A percentile compares a stretch with the other conserved stretches of the same genome.
Evolutionary conservation across 2,329 filamentous ascomycete genomes (phyloP).

Genomic region (Daldinia sp.): DNA sequence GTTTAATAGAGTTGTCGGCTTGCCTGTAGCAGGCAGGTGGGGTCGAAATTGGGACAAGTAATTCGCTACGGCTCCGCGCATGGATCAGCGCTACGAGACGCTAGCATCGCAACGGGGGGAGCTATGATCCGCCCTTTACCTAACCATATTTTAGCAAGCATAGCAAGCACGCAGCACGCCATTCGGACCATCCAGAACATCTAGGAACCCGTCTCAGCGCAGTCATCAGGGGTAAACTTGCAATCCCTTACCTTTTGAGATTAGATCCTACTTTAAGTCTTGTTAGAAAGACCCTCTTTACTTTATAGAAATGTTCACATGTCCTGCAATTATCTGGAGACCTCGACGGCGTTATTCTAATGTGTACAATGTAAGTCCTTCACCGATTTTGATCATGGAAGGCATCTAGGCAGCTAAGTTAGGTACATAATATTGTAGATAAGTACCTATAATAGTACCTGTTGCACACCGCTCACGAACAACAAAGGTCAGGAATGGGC

Average conservation of each 20-base stretch:
- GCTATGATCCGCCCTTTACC: conserved; percentile 26
- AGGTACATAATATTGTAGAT: background rate
- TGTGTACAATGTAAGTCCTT: too few species aligned
- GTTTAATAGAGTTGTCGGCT: conserved; percentile 19
- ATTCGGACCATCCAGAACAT: background rate
- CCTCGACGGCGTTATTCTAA: conserved; percentile 1
- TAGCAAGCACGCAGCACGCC: conserved; percentile 4
- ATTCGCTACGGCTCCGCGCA: conserved; percentile 14
- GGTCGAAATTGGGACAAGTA: conserved; percentile 10
- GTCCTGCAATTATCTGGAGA: conserved; percentile 30
- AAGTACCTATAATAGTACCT: too few species aligned
- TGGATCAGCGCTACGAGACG: conserved; percentile 24
- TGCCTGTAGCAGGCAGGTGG: conserved; percentile 25
- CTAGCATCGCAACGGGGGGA: conserved; percentile 8
- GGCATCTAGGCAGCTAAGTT: background rate
- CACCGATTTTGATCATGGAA: conserved; percentile 3
- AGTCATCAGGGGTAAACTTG: conserved; percentile 14
- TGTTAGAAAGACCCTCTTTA: background rate
- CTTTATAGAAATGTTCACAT: background rate
- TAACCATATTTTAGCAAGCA: conserved; percentile 28
- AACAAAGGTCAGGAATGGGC: conserved; percentile 3
- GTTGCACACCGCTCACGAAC: conserved; percentile 19
- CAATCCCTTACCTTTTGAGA: background rate
- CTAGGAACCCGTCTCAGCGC: background rate
- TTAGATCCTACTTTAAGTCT: background rate